Percentiles rank a stretch among this genome's conserved stretches.
Evolutionary conservation across 2,329 filamentous ascomycete genomes (phyloP).

Genomic region (Cercospora canescens): DNA sequence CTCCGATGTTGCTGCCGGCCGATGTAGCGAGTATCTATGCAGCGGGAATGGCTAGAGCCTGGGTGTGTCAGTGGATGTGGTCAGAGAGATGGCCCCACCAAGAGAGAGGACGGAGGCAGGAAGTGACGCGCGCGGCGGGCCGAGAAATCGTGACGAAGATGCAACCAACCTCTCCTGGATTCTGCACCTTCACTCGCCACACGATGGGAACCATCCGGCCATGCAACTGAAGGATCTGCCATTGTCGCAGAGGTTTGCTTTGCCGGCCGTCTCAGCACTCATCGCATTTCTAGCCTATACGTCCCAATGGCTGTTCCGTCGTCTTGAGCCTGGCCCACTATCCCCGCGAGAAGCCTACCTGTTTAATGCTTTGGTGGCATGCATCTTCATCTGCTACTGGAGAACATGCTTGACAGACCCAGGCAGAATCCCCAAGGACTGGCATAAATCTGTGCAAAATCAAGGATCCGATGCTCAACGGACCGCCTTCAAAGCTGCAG

Average conservation of each 20-base stretch:
- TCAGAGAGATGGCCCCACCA: conserved; percentile 1
- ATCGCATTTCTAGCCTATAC: conserved; percentile 71
- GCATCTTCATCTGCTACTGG: conserved; percentile 71
- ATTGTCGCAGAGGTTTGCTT: conserved; percentile 53
- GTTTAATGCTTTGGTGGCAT: conserved; percentile 66
- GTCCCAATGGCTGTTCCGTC: conserved; percentile 69
- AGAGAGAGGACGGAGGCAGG: background rate
- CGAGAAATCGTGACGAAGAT: background rate
- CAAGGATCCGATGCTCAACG: conserved; percentile 29
- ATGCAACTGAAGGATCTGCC: conserved; percentile 20
- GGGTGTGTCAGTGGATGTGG: conserved; percentile 3
- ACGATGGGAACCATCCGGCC: background rate
- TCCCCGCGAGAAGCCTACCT: conserved; percentile 56
- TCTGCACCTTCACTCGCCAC: background rate
- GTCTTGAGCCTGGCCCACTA: conserved; percentile 59
- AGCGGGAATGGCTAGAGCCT: background rate
- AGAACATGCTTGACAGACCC: conserved; percentile 61
- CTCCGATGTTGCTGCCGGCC: background rate
- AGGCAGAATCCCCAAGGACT: conserved; percentile 53
- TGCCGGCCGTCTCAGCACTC: conserved; percentile 67
- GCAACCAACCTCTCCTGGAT: background rate
- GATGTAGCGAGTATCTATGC: background rate
- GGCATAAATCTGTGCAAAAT: conserved; percentile 31
- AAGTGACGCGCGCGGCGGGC: conserved; percentile 2
- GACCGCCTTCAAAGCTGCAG: conserved; percentile 24